These are phyloP conservation scores for Hyaloperonospora brassicae DNA, from an alignment of 352 stramenopile species.

Conservation along the genomic window DNA sequence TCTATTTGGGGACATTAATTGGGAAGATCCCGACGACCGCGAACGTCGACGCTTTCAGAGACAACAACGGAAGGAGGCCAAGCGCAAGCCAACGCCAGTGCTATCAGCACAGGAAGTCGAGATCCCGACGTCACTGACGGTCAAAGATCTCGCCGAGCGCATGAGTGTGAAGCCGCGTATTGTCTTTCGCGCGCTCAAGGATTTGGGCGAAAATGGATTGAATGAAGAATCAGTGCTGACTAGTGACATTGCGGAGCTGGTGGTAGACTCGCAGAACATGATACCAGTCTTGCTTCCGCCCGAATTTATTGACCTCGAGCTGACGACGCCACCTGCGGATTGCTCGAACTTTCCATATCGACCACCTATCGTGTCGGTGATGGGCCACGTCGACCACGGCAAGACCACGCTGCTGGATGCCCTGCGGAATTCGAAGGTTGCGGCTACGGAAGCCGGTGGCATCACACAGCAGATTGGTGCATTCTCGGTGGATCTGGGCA, in stretches of 20 bases:
- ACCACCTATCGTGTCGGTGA: conserved; percentile 96
- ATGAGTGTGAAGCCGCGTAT: conserved; percentile 74
- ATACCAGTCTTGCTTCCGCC: conserved; percentile 74
- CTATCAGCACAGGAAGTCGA: conserved; percentile 63
- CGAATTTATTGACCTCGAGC: conserved; percentile 75
- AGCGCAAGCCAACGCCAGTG: conserved; percentile 30
- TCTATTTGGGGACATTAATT: conserved; percentile 73
- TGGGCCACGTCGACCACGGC: conserved; percentile 99
- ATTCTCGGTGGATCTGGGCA: conserved; percentile 93
- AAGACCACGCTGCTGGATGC: conserved; percentile 99
- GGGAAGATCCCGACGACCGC: conserved; percentile 50
- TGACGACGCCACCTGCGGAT: conserved; percentile 50
- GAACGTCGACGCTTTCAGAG: conserved; percentile 60
- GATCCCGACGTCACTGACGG: conserved; percentile 59
- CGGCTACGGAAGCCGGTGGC: conserved; percentile 92
- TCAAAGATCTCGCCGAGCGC: conserved; percentile 72
- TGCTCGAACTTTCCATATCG: conserved; percentile 60
- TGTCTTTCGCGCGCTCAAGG: conserved; percentile 51
- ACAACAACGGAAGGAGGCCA: conserved; percentile 45
- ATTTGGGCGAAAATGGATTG: conserved; percentile 61
- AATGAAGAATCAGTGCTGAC: conserved; percentile 64
- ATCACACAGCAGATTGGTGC: conserved; percentile 99
- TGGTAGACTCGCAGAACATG: conserved; percentile 79
- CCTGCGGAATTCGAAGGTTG: conserved; percentile 88
- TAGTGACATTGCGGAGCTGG: conserved; percentile 72